Evolutionary conservation across 352 stramenopile genomes (phyloP).

Genomic region (Phytophthora fragariae): DNA sequence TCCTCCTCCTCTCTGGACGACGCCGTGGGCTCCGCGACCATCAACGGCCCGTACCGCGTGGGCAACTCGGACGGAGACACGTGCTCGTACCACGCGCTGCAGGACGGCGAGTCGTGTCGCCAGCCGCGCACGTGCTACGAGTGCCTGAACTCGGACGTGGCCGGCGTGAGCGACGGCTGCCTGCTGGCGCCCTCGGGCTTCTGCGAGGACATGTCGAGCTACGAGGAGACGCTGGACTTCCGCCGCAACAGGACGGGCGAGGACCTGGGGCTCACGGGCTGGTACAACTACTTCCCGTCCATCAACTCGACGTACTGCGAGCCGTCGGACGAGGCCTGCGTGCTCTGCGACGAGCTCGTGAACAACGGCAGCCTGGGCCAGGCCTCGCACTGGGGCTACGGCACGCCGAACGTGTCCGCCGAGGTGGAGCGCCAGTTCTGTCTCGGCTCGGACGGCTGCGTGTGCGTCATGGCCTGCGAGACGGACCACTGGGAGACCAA

Average conservation of each 20-base stretch:
- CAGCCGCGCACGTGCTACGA: slow-evolving; percentile 73
- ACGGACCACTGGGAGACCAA: slow-evolving; percentile 58
- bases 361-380: slow-evolving; percentile 37
- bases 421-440: slow-evolving; percentile 65
- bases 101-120: slow-evolving; percentile 49
- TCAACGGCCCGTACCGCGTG: slow-evolving; percentile 44
- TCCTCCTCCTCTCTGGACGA: slow-evolving; percentile 14
- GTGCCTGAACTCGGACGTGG: slow-evolving; percentile 65
- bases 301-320: slow-evolving; percentile 75
- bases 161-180: slow-evolving; percentile 48
- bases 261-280: slow-evolving; percentile 41
- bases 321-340: slow-evolving; percentile 55
- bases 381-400: slow-evolving; percentile 25
- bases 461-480: slow-evolving; percentile 74
- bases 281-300: slow-evolving; percentile 76
- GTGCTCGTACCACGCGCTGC: slow-evolving; percentile 70
- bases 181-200: slow-evolving; percentile 63
- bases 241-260: slow-evolving; percentile 57
- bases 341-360: slow-evolving; percentile 51
- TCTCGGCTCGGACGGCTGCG: slow-evolving; percentile 56
- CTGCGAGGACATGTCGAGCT: slow-evolving; percentile 65
- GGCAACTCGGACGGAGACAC: slow-evolving; percentile 58
- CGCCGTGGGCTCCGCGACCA: slow-evolving; percentile 32
- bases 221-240: slow-evolving; percentile 60
- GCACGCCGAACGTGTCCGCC: slow-evolving; percentile 42